Conservation (phyloP, 768 basidiomycete species). For the Pulveroboletus sp. region DNA sequence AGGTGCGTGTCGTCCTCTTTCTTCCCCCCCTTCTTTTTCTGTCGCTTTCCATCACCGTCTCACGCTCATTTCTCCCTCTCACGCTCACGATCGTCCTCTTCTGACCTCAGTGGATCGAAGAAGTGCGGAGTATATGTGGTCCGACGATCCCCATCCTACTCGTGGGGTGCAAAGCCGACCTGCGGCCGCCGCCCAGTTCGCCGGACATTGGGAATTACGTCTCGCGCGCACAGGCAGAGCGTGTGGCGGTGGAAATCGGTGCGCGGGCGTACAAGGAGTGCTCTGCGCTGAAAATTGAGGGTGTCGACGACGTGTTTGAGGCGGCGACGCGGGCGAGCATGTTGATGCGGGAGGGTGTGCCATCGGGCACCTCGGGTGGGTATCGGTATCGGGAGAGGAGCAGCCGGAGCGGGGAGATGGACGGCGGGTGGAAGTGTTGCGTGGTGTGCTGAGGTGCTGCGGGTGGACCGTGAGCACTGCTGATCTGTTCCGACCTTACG, state of each 20-base stretch:
- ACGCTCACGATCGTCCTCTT: background rate
- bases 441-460: conserved; percentile 58
- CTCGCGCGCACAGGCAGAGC: conserved; percentile 75
- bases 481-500: background rate
- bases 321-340: conserved; percentile 95
- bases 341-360: conserved; percentile 85
- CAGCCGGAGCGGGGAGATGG: conserved; percentile 25
- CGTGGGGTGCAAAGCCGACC: conserved; percentile 93
- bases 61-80: background rate
- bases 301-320: conserved; percentile 97
- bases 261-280: conserved; percentile 95
- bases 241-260: conserved; percentile 77
- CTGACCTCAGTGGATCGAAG: conserved; percentile 86
- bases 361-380: conserved; percentile 49
- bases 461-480: too few relatives aligned
- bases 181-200: conserved; percentile 58
- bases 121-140: conserved; percentile 96
- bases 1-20: conserved; percentile 44
- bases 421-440: conserved; percentile 54
- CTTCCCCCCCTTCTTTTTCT: too few relatives aligned
- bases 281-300: conserved; percentile 83
- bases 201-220: conserved; percentile 55
- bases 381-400: conserved; percentile 44
- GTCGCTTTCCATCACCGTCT: too few relatives aligned
- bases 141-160: conserved; percentile 88